Base-by-base conservation (phyloP, 306 rosid genomes). In the Cucurbita maxima region DNA sequence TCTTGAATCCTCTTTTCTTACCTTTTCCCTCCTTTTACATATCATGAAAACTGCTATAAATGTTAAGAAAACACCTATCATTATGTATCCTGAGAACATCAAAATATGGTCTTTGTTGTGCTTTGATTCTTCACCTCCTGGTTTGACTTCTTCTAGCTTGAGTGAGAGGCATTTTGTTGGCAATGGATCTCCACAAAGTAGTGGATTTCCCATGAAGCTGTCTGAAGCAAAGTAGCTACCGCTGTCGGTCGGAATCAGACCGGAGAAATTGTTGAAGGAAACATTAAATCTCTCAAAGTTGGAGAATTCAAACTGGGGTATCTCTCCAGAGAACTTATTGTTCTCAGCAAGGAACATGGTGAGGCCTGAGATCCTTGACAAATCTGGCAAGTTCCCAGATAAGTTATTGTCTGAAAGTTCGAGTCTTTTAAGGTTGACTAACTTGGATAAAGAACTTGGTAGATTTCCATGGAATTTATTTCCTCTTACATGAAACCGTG, bases 301-400 rank as follows among this genome's bases (percentile, higher is more conserved):
- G 76, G 85, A 85, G 87, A 88, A 87, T 58, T 85, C 82, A 13
- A 88, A 88, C 11, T 44, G 14, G 0, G 90, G 95, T 77, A 92
- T 79, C 34, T 34, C 63, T 76, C 95, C 95, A 10, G 64, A 74
- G 4, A 92, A 79, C 37, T 58, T 66, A 51, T 92, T 92, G 76
- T 87, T 77, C 34, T 92, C 89, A 55, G 91, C 93, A 3, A 83
- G 86, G 76, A 89, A 71, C 64, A 79, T 73, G 12, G 76, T 83
- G 59, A 92, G 85, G 20, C 93, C 89, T 75, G 89, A 87, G 81
- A 92, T 87, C 75, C 83, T 71, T 11, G 88, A 79, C 80, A 92
- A 61, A 55, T 79, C 75, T 37, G 94, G 94, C 78, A 89, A 81
- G 6, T 63, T 55, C 5, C 97, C 92, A 0, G 80, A 82, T 52